A percentile compares a stretch with the other conserved stretches of the same genome.
Conservation (phyloP, 2,329 filamentous ascomycete species). For the Tolypocladium paradoxum region DNA sequence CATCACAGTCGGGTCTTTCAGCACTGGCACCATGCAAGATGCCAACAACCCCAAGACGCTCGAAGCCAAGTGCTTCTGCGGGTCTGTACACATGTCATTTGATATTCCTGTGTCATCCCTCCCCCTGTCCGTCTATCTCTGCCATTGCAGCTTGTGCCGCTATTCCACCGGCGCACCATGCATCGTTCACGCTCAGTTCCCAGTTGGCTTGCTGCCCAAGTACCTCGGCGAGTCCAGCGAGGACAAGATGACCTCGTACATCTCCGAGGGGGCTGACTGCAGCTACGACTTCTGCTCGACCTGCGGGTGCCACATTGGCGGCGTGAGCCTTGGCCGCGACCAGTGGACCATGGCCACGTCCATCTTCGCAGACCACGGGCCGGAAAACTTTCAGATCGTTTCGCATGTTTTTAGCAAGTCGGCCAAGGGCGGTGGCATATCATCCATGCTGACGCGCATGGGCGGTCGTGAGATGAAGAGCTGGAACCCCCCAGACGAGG, state of each 20-base stretch:
- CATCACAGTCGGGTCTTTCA: background rate
- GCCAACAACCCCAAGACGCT: slow-evolving; percentile 20
- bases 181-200: slow-evolving; percentile 29
- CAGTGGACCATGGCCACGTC: slow-evolving; percentile 29
- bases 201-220: slow-evolving; percentile 20
- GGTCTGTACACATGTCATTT: slow-evolving; percentile 30
- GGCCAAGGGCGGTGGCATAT: slow-evolving; percentile 24
- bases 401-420: slow-evolving; percentile 26
- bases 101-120: slow-evolving; percentile 25
- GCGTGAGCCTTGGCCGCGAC: slow-evolving; percentile 18
- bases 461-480: slow-evolving; percentile 16
- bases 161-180: slow-evolving; percentile 29
- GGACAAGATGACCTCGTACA: slow-evolving; percentile 25
- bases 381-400: slow-evolving; percentile 22
- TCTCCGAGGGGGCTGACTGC: slow-evolving; percentile 15
- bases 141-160: slow-evolving; percentile 35
- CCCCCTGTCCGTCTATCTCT: slow-evolving; percentile 31
- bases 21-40: slow-evolving; percentile 8
- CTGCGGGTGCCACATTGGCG: slow-evolving; percentile 34
- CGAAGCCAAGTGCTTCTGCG: slow-evolving; percentile 34
- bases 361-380: slow-evolving; percentile 26
- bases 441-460: slow-evolving; percentile 22
- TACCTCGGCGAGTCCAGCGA: slow-evolving; percentile 29
- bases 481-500: slow-evolving; percentile 24
- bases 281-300: slow-evolving; percentile 33